These are phyloP conservation scores for Neofusicoccum laricinum DNA, from an alignment of 2,329 filamentous ascomycete species.

Conservation along the genomic window DNA sequence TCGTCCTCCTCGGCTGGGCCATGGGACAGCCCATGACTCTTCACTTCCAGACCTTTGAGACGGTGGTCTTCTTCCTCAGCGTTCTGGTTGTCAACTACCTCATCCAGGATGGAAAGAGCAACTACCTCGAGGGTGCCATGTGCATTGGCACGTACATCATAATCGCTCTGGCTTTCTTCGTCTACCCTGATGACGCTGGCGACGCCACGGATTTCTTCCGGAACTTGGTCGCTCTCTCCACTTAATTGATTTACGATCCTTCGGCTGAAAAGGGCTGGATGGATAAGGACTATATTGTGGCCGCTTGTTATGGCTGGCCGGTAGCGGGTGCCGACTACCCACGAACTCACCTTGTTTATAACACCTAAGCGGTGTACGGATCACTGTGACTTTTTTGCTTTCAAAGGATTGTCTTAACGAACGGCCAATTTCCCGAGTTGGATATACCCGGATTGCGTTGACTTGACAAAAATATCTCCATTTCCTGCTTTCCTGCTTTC, in stretches of 20 bases:
- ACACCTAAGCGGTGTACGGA: background rate
- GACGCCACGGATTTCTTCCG: slow-evolving; percentile 22
- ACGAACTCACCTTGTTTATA: background rate
- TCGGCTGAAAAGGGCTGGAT: too few species aligned
- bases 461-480: background rate
- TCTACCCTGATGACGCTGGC: slow-evolving; percentile 55
- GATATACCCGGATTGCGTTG: background rate
- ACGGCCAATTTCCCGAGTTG: background rate
- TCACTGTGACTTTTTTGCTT: background rate
- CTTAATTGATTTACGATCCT: background rate
- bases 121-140: slow-evolving; percentile 78
- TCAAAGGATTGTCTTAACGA: slow-evolving; percentile 2
- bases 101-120: slow-evolving; percentile 79
- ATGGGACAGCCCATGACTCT: slow-evolving; percentile 58
- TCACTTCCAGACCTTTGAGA: slow-evolving; percentile 87
- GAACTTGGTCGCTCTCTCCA: background rate
- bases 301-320: background rate
- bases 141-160: slow-evolving; percentile 56
- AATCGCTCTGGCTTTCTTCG: slow-evolving; percentile 59
- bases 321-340: background rate
- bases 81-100: slow-evolving; percentile 86
- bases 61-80: slow-evolving; percentile 78
- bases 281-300: background rate
- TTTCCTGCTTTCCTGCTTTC: background rate
- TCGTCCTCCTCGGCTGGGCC: slow-evolving; percentile 57